Evolutionary conservation across 1,139 yeast species (phyloP), one percentile per base, ranked within the genome.

Genomic region (Kodamaea ohmeri): DNA sequence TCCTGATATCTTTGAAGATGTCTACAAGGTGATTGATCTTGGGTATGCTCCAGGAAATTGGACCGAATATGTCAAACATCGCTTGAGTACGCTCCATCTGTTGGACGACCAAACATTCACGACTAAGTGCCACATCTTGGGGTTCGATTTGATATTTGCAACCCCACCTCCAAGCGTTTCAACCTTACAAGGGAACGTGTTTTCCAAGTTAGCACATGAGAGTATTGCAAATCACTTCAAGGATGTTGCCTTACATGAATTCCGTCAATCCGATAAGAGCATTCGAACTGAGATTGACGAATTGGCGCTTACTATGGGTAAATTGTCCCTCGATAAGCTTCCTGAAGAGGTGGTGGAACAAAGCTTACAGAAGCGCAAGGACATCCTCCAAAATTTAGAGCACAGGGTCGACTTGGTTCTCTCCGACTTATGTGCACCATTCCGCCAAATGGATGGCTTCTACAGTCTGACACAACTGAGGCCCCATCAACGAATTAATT

Each of bases 21-120:
- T 66, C 3, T 52, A 53, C 4, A 60, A 55, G 36, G 65, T 67
- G 4, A 38, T 71, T 4, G 75, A 71, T 44, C 46, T 70, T 17
- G 98, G 98, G 1, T 92, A 75, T 56, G 95, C 95, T 0, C 98
- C 98, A 0, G 98, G 98, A 0, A 90, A 95, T 25, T 92, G 98
- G 98, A 74, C 90, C 9, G 87, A 82, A 48, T 94, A 85, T 22
- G 83, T 95, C 6, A 55, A 58, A 32, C 44, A 55, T 24, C 49
- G 59, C 22, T 47, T 71, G 42, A 53, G 61, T 29, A 49, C 52
- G 25, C 37, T 61, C 2, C 68, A 68, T 45, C 48, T 42, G 3
- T 27, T 66, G 2, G 56, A 51, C 0, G 76, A 76, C 5, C 78
- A 76, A 32, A 61, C 76, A 30, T 74, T 86, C 9, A 58, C 67